Evolutionary conservation across 495 filamentous ascomycete species (phyloP).

Genomic region (Saxophila tyrrhenica): DNA sequence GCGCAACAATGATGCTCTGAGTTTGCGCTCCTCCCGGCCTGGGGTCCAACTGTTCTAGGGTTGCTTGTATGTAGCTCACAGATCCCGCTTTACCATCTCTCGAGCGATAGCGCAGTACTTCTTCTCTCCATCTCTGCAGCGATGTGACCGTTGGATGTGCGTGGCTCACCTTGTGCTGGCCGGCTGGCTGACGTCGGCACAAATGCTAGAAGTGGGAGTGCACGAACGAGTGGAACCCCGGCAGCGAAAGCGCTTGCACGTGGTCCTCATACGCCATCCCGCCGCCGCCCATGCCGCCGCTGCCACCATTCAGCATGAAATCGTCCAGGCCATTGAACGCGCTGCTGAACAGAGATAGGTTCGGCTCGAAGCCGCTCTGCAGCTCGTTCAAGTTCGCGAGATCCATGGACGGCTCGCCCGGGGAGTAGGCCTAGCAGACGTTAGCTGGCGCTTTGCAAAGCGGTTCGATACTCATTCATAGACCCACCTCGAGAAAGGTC

Average conservation of each 20-base stretch:
- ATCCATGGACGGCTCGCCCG: neutral
- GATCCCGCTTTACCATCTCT: too few species aligned
- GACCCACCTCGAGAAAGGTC: constrained; percentile 4
- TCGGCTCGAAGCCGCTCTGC: neutral
- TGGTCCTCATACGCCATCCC: neutral
- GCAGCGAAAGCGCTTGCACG: constrained; percentile 6
- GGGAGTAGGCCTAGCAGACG: neutral
- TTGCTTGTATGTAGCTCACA: too few species aligned
- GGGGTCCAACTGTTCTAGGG: too few species aligned
- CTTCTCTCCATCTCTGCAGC: too few species aligned
- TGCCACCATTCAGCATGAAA: too few species aligned
- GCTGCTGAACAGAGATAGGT: constrained; percentile 1
- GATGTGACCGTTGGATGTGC: too few species aligned
- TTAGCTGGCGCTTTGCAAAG: neutral
- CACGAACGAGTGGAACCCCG: neutral
- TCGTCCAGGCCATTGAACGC: too few species aligned
- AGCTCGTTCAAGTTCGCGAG: neutral
- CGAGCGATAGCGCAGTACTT: too few species aligned
- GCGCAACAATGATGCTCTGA: too few species aligned
- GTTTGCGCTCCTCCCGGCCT: too few species aligned
- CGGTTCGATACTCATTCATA: neutral
- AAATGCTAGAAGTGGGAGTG: neutral
- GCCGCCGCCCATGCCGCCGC: neutral
- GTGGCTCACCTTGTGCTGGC: too few species aligned
- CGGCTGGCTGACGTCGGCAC: too few species aligned